A percentile compares a stretch with the other conserved stretches of the same genome.
phyloP scores from a whole-genome alignment of 1,139 yeast genomes.

The Yamadazyma dushanensis region DNA sequence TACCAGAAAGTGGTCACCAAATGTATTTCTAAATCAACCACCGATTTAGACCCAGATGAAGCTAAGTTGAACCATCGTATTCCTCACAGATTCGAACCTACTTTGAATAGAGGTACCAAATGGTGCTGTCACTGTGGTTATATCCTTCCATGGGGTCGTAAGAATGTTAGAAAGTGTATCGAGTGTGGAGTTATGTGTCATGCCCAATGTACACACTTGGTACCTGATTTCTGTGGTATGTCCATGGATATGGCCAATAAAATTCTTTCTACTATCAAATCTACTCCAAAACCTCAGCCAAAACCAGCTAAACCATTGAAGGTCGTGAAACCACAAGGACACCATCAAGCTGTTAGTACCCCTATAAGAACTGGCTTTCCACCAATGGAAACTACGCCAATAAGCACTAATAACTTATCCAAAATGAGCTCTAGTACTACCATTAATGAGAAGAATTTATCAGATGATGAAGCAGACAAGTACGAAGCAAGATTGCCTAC shows the following conservation, averaged over 20 bases:
- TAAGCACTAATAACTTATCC: constrained; percentile 10
- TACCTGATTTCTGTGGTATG: constrained; percentile 98
- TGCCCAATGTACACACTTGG: constrained; percentile 87
- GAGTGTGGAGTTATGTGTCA: constrained; percentile 97
- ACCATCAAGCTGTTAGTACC: constrained; percentile 2
- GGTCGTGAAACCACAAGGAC: constrained; percentile 6
- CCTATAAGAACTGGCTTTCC: constrained; percentile 15
- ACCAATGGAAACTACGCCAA: constrained; percentile 17
- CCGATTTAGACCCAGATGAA: constrained; percentile 79
- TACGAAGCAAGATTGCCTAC: constrained; percentile 34
- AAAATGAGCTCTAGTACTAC: constrained; percentile 10
- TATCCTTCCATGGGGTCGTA: constrained; percentile 90
- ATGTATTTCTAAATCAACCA: constrained; percentile 86
- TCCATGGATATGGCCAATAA: constrained; percentile 95
- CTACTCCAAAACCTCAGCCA: constrained; percentile 55
- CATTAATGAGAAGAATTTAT: constrained; percentile 10
- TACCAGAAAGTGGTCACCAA: constrained; percentile 92
- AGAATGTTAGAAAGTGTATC: constrained; percentile 89
- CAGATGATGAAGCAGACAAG: constrained; percentile 30
- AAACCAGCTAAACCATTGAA: constrained; percentile 1
- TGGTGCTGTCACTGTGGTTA: constrained; percentile 99
- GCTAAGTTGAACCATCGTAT: constrained; percentile 92
- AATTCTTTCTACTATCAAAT: constrained; percentile 79
- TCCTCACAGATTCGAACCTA: constrained; percentile 93
- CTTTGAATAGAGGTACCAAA: constrained; percentile 90